These are phyloP conservation scores for Aspergillus pseudotamarii DNA, from an alignment of 2,329 filamentous ascomycete genomes.

Conservation along the genomic window DNA sequence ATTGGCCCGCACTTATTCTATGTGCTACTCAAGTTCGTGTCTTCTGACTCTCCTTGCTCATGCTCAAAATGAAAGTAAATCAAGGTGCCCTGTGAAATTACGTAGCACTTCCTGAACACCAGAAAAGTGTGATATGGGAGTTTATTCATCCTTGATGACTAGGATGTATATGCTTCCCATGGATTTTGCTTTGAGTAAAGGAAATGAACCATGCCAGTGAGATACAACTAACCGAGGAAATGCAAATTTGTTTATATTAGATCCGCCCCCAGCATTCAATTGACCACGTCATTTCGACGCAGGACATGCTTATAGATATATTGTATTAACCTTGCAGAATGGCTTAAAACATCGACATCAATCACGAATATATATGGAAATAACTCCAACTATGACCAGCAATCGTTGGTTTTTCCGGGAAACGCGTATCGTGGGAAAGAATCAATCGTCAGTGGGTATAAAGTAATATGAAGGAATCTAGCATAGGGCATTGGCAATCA, in stretches of 20 bases:
- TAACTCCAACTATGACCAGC: constrained; percentile 6
- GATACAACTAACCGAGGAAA: not conserved
- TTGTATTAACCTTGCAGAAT: not conserved
- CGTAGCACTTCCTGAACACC: not conserved
- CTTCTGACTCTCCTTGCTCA: not conserved
- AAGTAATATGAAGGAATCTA: not conserved
- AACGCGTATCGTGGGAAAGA: not conserved
- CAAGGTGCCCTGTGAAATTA: not conserved
- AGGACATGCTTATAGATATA: not conserved
- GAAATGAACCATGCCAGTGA: not conserved
- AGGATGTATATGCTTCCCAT: not conserved
- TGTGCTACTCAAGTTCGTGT: not conserved
- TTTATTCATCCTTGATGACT: not conserved
- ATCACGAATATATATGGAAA: not conserved
- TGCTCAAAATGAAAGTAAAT: not conserved
- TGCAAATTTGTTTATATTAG: not conserved
- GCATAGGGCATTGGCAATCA: not conserved
- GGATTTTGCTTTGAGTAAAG: not conserved
- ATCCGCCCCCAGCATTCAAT: not conserved
- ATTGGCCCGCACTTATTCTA: not conserved
- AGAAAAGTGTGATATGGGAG: no score
- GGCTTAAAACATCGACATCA: not conserved
- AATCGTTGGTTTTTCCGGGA: not conserved
- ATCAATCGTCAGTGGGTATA: constrained; percentile 1
- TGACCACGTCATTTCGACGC: no score